A percentile compares a stretch with the other conserved stretches of the same genome.
These are phyloP conservation scores for Papiliotrema fonsecae DNA, from an alignment of 1,284 basidiomycete genomes.

Conservation along the genomic window DNA sequence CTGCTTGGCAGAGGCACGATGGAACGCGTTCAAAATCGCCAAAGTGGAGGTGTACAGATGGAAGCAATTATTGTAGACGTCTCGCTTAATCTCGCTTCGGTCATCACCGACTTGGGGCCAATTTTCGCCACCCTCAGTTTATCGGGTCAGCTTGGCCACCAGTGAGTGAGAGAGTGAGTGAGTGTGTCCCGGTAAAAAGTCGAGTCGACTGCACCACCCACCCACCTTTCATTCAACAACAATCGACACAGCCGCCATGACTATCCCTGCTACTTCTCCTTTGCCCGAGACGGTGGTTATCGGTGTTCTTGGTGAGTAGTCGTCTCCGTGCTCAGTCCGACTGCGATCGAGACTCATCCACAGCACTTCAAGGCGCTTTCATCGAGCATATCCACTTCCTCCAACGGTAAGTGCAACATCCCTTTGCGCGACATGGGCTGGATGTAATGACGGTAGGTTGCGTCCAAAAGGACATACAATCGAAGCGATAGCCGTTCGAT, in stretches of 20 bases:
- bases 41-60: neutral
- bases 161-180: no score
- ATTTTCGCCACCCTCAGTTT: no score
- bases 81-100: no score
- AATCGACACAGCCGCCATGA: slow-evolving; percentile 3
- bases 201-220: neutral
- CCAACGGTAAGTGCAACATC: slow-evolving; percentile 26
- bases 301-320: slow-evolving; percentile 5
- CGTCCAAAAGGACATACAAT: slow-evolving; percentile 22
- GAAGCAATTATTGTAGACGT: no score
- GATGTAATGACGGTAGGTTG: slow-evolving; percentile 14
- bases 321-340: neutral
- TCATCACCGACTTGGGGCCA: no score
- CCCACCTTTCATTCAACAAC: neutral
- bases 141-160: no score
- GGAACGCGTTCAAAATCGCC: no score
- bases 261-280: neutral
- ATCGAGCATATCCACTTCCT: slow-evolving; percentile 63
- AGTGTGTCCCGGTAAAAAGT: neutral
- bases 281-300: slow-evolving; percentile 7
- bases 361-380: slow-evolving; percentile 92
- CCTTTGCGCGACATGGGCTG: neutral
- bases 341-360: slow-evolving; percentile 20
- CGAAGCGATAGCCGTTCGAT: slow-evolving; percentile 60
- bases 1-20: no score